Evolutionary conservation across 805 yeast species (phyloP).

Genomic region (Schizosaccharomyces osmophilus): DNA sequence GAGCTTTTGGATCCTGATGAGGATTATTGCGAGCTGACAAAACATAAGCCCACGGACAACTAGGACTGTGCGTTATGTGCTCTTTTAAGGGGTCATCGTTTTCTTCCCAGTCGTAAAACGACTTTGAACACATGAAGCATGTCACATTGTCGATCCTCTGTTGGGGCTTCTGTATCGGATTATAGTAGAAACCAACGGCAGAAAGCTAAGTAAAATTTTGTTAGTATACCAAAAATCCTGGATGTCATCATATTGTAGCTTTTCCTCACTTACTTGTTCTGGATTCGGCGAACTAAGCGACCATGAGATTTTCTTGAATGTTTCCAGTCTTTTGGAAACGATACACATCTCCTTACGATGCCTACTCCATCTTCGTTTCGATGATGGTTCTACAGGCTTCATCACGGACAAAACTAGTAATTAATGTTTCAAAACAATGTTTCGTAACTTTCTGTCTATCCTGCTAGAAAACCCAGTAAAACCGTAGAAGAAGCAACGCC

Average conservation of each 20-base stretch:
- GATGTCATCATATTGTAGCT: background rate
- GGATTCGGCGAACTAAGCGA: background rate
- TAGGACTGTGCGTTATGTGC: constrained; percentile 18
- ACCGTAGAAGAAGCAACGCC: too few species aligned
- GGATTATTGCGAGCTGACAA: constrained; percentile 3
- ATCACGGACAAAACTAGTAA: background rate
- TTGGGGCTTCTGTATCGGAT: constrained; percentile 10
- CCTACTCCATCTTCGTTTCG: background rate
- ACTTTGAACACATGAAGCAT: constrained; percentile 32
- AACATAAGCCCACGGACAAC: constrained; percentile 17
- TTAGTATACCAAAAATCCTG: too few species aligned
- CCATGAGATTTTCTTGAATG: background rate
- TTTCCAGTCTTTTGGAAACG: background rate
- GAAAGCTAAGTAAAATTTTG: background rate
- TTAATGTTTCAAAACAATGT: background rate
- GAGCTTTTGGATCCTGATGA: constrained; percentile 8
- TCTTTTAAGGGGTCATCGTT: constrained; percentile 25
- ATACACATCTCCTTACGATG: background rate
- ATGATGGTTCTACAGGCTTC: background rate
- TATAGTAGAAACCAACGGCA: background rate
- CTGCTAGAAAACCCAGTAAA: too few species aligned
- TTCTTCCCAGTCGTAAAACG: constrained; percentile 33
- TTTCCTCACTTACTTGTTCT: background rate
- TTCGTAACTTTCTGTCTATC: too few species aligned
- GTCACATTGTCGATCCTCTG: constrained; percentile 25